Base-by-base conservation (phyloP, 192 early-diverging fungal genomes). In the Coemansia pectinata region DNA sequence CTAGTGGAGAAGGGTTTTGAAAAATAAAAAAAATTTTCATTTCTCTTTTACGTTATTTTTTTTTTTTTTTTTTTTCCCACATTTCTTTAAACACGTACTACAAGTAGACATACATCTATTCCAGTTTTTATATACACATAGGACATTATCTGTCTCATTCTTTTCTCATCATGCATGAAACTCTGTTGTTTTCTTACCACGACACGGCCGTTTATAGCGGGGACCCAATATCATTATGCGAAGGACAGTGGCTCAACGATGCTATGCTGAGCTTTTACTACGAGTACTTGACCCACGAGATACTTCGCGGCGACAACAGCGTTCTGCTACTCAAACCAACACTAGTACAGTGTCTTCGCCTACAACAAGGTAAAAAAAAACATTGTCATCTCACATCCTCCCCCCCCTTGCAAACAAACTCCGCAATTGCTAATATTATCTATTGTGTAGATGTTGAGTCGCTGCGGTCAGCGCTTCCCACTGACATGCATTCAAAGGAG, bases 211-310 rank as follows among this genome's bases (percentile, higher is more conserved):
- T 83, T 23, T 83, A 76, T 55, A 52, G 36, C 34, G 44, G 67
- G 47, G 81, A 83, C 67, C 61, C 73, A 3, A 31, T 65, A 40
- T 69, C 81, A 27, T 61, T 83, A 40, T 67, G 36, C 44, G 76
- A 75, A 6, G 81, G 81, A 19, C 59, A 65, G 19, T 78, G 76
- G 73, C 67, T 83, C 9, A 83, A 65, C 73, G 81, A 83, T 40
- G 39, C 69, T 4, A 70, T 83, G 11, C 33, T 83, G n/a, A 67
- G 76, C 21, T 83, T 83, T 39, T 83, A 83, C 61, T 83, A 76
- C 45, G 76, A 83, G 38, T 83, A 83, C 40, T 53, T 83, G 41
- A 61, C 66, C 5, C 72, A 76, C 67, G 67, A 83, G 23, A 67
- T 83, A 1, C 63, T 83, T 5, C 27, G 41, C 1, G 70, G 72